Conservation (phyloP, 306 rosid species). For the Cucurbita pepo region DNA sequence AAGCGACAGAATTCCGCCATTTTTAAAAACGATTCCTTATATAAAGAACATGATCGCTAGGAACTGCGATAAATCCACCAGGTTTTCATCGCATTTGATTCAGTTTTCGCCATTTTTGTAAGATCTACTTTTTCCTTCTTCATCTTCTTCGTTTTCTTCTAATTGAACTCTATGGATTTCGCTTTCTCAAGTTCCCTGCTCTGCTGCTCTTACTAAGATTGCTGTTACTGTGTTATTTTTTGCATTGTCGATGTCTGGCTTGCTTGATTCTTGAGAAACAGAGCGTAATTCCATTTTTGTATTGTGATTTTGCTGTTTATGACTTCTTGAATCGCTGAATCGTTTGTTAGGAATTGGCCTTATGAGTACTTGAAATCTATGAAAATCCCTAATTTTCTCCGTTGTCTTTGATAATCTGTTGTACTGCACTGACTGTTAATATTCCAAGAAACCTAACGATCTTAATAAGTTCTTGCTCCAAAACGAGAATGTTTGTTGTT, state of each 20-base stretch:
- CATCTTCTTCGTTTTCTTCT: too few relatives aligned
- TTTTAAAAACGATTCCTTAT: too few relatives aligned
- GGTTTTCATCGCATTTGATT: background rate
- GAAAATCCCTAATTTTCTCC: slow-evolving; percentile 23
- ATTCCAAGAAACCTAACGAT: slow-evolving; percentile 19
- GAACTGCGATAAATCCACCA: background rate
- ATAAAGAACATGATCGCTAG: background rate
- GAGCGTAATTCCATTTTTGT: slow-evolving; percentile 10
- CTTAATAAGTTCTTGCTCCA: slow-evolving; percentile 32
- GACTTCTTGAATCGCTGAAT: slow-evolving; percentile 13
- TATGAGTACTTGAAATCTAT: slow-evolving; percentile 15
- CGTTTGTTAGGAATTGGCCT: slow-evolving; percentile 11
- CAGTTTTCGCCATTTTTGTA: background rate
- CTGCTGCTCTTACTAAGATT: background rate
- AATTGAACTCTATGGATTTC: background rate
- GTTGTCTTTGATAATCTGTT: slow-evolving; percentile 28
- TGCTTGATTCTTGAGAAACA: background rate
- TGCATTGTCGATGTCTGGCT: background rate
- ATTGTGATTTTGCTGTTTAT: slow-evolving; percentile 25
- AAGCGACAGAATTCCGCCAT: too few relatives aligned
- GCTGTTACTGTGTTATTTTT: background rate
- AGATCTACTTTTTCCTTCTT: background rate
- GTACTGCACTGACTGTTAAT: slow-evolving; percentile 18
- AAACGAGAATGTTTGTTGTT: slow-evolving; percentile 12
- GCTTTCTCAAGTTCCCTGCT: background rate